These are phyloP conservation scores for Euphorbia schlechtendalii DNA, from an alignment of 441 rosid species.

Conservation along the genomic window DNA sequence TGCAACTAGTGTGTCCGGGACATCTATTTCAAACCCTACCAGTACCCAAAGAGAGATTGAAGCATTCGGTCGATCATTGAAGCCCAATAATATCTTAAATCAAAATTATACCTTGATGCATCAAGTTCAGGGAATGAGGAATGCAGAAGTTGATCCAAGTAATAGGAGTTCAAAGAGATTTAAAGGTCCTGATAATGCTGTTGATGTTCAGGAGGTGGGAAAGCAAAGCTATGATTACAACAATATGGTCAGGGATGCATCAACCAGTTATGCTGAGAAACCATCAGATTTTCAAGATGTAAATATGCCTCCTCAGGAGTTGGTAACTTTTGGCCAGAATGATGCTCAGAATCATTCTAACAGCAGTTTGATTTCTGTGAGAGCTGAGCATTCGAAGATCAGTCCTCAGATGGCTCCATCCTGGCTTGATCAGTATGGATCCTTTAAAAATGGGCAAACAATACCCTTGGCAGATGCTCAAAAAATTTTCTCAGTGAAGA, in stretches of 20 bases:
- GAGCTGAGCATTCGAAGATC: slow-evolving; percentile 42
- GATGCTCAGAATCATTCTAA: slow-evolving; percentile 30
- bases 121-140: slow-evolving; percentile 44
- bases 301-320: slow-evolving; percentile 31
- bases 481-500: slow-evolving; percentile 30
- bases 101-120: slow-evolving; percentile 38
- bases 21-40: slow-evolving; percentile 24
- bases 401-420: slow-evolving; percentile 73
- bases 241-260: slow-evolving; percentile 27
- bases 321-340: slow-evolving; percentile 27
- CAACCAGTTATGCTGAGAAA: slow-evolving; percentile 16
- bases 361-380: slow-evolving; percentile 28
- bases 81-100: slow-evolving; percentile 30
- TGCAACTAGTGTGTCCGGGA: slow-evolving; percentile 22
- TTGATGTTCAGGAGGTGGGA: slow-evolving; percentile 29
- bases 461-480: slow-evolving; percentile 35
- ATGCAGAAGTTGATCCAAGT: slow-evolving; percentile 38
- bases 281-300: slow-evolving; percentile 25
- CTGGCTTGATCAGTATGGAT: slow-evolving; percentile 67
- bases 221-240: slow-evolving; percentile 23
- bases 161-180: slow-evolving; percentile 44
- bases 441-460: slow-evolving; percentile 57
- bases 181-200: slow-evolving; percentile 32
- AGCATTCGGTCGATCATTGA: slow-evolving; percentile 45
- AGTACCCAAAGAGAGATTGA: slow-evolving; percentile 42